Conservation (phyloP, 495 filamentous ascomycete species). For the Neurospora discreta region DNA sequence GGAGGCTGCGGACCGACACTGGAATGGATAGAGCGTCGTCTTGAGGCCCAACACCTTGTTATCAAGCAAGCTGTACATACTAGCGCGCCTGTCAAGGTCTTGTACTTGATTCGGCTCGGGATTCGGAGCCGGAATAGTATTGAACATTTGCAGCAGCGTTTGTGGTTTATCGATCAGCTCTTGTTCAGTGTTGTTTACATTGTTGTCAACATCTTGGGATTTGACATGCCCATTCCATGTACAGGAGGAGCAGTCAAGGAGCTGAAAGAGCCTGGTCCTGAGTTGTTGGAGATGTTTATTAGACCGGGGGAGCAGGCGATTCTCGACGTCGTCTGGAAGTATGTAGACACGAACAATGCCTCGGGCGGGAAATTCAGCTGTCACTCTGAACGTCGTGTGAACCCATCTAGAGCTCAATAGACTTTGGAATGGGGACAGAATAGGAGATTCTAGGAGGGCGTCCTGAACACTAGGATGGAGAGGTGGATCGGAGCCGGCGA, state of each 20-base stretch:
- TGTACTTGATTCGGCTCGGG: slow-evolving; percentile 41
- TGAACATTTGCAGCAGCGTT: slow-evolving; percentile 78
- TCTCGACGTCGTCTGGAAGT: slow-evolving; percentile 54
- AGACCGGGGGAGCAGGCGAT: slow-evolving; percentile 33
- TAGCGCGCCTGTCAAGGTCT: slow-evolving; percentile 44
- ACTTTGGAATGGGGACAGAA: slow-evolving; percentile 13
- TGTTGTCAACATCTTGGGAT: neutral
- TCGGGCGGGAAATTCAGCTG: slow-evolving; percentile 2
- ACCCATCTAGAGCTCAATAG: slow-evolving; percentile 31
- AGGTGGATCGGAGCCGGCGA: neutral
- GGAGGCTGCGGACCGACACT: slow-evolving; percentile 66
- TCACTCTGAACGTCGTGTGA: slow-evolving; percentile 25
- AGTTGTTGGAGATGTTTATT: slow-evolving; percentile 31
- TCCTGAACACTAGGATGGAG: slow-evolving; percentile 20
- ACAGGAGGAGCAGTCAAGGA: slow-evolving; percentile 42
- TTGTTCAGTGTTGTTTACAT: slow-evolving; percentile 14
- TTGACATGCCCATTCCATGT: slow-evolving; percentile 43
- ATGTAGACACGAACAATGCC: slow-evolving; percentile 49
- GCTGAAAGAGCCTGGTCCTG: slow-evolving; percentile 40
- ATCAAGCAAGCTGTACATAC: slow-evolving; percentile 52
- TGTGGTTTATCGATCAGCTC: slow-evolving; percentile 21
- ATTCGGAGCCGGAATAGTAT: slow-evolving; percentile 63
- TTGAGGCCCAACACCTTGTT: slow-evolving; percentile 49
- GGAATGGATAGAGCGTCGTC: slow-evolving; percentile 63
- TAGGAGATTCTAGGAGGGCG: slow-evolving; percentile 20